phyloP scores from a whole-genome alignment of 345 rosid genomes.

The Erodium maritimum region DNA sequence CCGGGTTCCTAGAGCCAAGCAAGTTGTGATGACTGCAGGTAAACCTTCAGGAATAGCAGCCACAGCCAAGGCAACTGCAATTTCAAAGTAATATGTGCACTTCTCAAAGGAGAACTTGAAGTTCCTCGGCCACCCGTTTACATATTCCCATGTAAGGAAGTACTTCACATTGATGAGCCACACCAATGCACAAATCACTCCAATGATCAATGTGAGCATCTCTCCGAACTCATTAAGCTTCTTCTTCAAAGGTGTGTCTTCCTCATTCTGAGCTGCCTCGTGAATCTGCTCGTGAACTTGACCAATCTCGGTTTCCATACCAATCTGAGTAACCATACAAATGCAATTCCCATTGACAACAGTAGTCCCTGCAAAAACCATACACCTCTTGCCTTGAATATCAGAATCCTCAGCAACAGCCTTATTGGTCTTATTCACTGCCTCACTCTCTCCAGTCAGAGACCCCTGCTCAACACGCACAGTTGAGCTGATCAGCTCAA shows the following conservation, averaged over 20 bases:
- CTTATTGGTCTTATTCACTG: slow-evolving; percentile 44
- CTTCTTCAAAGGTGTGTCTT: slow-evolving; percentile 62
- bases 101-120: slow-evolving; percentile 63
- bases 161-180: slow-evolving; percentile 66
- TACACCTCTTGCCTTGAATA: slow-evolving; percentile 53
- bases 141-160: slow-evolving; percentile 54
- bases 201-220: slow-evolving; percentile 41
- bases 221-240: slow-evolving; percentile 60
- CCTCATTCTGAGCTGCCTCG: slow-evolving; percentile 42
- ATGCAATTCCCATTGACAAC: slow-evolving; percentile 54
- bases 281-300: slow-evolving; percentile 56
- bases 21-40: slow-evolving; percentile 69
- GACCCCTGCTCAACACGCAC: slow-evolving; percentile 56
- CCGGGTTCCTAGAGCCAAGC: slow-evolving; percentile 62
- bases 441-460: slow-evolving; percentile 61
- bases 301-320: slow-evolving; percentile 63
- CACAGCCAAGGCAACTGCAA: slow-evolving; percentile 69
- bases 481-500: slow-evolving; percentile 51
- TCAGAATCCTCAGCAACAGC: slow-evolving; percentile 29
- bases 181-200: slow-evolving; percentile 40
- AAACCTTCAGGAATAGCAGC: slow-evolving; percentile 72
- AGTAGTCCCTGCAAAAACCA: slow-evolving; percentile 60
- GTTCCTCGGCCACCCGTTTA: slow-evolving; percentile 57
- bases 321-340: slow-evolving; percentile 48
- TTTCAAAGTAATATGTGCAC: slow-evolving; percentile 62